Base-by-base conservation (phyloP, 768 basidiomycete genomes). In the Suillus subalutaceus region DNA sequence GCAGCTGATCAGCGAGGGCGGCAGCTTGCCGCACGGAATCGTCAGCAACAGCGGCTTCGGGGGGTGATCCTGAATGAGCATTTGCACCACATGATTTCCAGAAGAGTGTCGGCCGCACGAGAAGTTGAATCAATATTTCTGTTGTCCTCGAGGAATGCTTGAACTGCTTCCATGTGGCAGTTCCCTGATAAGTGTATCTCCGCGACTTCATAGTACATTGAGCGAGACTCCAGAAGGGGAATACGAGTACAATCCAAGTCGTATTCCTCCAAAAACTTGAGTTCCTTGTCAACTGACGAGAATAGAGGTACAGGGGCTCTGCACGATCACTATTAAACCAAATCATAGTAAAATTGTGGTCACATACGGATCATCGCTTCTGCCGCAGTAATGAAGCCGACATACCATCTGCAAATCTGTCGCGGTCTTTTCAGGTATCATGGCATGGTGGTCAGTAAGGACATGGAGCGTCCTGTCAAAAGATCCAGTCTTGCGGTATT, bases 241-340 rank as follows among this genome's bases (percentile, higher is more conserved):
- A 83, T 82, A 8, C 79, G 85, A 6, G 85, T 81, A 18, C 79
- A 62, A 66, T 87, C 84, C 9, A 91, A 74, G 41, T 83, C 83
- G 50, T 81, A 80, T 4, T 85, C 81, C 63, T 88, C 83, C 20
- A 88, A 78, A 66, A 86, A 91, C 48, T 84, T 80, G n/a, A 88
- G 67, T 23, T 80, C 26, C 26, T 26, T 2, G 2, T 88, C 86
- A 32, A 26, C 1, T 2, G 81, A 78, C 0, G 77, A 32, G 65
- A 91, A 91, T 6, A 91, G 72, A 7, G 65, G 76, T 64, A 26
- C 81, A 82, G 72, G 84, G 76, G 77, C 73, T 23, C 90, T 90
- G 68, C 13, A 56, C 44, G 37, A 46, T 35, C 7, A 16, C n/a
- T 13, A 15, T n/a, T 60, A 12, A 55, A 1, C 59, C 66, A 64